Evolutionary conservation across 2,329 filamentous ascomycete genomes (phyloP), one percentile per base, ranked within the genome.

Genomic region (Xylariomycetidae sp.): DNA sequence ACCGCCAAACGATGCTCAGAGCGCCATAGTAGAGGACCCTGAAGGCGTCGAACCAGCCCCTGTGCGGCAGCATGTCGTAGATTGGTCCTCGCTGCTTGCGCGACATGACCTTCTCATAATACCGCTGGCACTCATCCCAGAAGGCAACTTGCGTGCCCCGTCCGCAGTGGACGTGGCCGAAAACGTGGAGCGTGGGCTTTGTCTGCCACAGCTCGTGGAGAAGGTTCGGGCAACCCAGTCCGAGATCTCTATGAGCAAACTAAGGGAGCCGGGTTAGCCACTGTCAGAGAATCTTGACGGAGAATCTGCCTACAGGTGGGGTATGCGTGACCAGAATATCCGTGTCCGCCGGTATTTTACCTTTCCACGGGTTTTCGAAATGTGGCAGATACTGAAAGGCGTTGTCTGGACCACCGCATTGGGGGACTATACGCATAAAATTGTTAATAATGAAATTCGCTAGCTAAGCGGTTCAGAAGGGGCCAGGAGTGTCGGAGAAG

Each of bases 281-380:
- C 8, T 20, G 14, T 16, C 16, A 9, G 11, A 10, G 14, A 19
- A 14, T 19, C 7, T 31, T 16, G 3, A 7, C 10, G 25, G 32
- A 9, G 27, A 12, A 20, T 34, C n/a, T 30, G 46, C 62, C 43
- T 62, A 74, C 72, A 2, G 88, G 86, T 17, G 88, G 88, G 1
- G 78, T 80, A 53, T 94, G 88, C 1, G 88, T 94, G 28, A 94
- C 63, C 11, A 95, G 69, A 33, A 94, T 75, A 48, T 94, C 87
- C 0, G 80, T 82, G 47, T 85, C 77, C 1, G 66, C 59, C 0
- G 88, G 87, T 5, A 94, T 67, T 14, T 75, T 82, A 42, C 75
- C 74, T 3, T 72, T 68, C 86, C 87, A 95, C 1, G 83, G 82
- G 49, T 88, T 77, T 14, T 69, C 60, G 2, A n/a, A n/a, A n/a